These are phyloP conservation scores for Trichocladium antarcticum DNA, from an alignment of 495 filamentous ascomycete species.

Conservation along the genomic window DNA sequence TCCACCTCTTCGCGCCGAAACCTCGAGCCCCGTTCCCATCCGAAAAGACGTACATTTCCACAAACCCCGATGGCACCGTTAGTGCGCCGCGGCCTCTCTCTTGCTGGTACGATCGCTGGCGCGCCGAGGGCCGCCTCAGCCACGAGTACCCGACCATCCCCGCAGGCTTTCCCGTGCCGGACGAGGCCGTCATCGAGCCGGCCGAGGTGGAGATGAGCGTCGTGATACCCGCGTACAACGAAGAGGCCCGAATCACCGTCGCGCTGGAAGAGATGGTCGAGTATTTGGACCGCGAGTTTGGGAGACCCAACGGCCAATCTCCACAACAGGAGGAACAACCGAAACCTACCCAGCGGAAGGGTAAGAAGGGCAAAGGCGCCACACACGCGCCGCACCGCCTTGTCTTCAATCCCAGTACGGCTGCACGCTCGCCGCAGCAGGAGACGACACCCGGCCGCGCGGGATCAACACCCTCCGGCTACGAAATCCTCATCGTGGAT, in stretches of 20 bases:
- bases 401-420: slow-evolving; percentile 14
- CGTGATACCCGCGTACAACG: slow-evolving; percentile 93
- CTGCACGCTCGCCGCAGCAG: not conserved
- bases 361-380: slow-evolving; percentile 11
- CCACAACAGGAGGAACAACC: slow-evolving; percentile 1
- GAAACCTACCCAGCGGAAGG: slow-evolving; percentile 15
- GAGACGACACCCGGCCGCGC: not conserved
- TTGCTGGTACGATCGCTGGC: slow-evolving; percentile 69
- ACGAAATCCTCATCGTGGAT: slow-evolving; percentile 91
- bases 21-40: slow-evolving; percentile 64
- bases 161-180: slow-evolving; percentile 23
- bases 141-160: slow-evolving; percentile 28
- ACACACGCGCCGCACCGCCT: slow-evolving; percentile 24
- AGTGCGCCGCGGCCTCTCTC: slow-evolving; percentile 54
- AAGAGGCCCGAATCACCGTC: slow-evolving; percentile 64
- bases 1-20: slow-evolving; percentile 66
- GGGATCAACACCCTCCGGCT: slow-evolving; percentile 39
- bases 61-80: slow-evolving; percentile 50
- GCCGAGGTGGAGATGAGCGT: slow-evolving; percentile 56
- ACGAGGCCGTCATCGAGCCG: slow-evolving; percentile 34
- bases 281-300: slow-evolving; percentile 67
- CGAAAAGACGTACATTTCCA: slow-evolving; percentile 78
- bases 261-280: slow-evolving; percentile 88
- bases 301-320: slow-evolving; percentile 31
- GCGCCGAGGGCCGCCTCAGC: slow-evolving; percentile 40